These are phyloP conservation scores for Euphorbia tirucalli DNA, from an alignment of 345 rosid species.

Conservation along the genomic window DNA sequence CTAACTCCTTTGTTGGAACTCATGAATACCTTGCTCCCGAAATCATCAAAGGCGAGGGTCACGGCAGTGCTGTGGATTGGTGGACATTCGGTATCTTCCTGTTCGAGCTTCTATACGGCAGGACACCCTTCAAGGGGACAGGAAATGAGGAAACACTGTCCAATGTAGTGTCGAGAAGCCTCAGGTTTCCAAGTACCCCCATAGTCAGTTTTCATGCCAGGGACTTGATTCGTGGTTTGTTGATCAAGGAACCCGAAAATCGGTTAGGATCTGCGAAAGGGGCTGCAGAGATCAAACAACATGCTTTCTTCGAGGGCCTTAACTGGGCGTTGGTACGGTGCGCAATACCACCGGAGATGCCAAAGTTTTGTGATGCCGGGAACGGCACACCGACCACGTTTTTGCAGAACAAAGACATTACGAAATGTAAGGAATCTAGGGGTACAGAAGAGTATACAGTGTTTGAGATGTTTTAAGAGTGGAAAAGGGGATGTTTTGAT, in stretches of 20 bases:
- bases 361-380: constrained; percentile 30
- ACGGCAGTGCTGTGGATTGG: constrained; percentile 84
- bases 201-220: constrained; percentile 59
- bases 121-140: constrained; percentile 69
- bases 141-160: constrained; percentile 66
- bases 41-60: constrained; percentile 76
- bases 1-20: constrained; percentile 81
- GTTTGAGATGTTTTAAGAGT: constrained; percentile 61
- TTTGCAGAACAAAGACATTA: constrained; percentile 30
- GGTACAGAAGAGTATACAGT: constrained; percentile 37
- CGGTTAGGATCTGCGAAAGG: constrained; percentile 65
- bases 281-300: constrained; percentile 76
- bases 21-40: constrained; percentile 82
- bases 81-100: constrained; percentile 80
- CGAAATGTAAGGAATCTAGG: constrained; percentile 32
- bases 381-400: constrained; percentile 7
- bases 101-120: constrained; percentile 65
- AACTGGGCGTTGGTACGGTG: constrained; percentile 83
- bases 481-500: constrained; percentile 16
- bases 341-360: constrained; percentile 66
- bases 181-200: constrained; percentile 57
- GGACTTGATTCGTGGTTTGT: constrained; percentile 62
- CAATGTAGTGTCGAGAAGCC: constrained; percentile 60
- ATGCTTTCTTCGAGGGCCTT: constrained; percentile 70
- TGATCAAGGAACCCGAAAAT: constrained; percentile 63